Evolutionary conservation across 2,329 filamentous ascomycete genomes (phyloP), one percentile per base, ranked within the genome.

Genomic region (Cytospora mali): DNA sequence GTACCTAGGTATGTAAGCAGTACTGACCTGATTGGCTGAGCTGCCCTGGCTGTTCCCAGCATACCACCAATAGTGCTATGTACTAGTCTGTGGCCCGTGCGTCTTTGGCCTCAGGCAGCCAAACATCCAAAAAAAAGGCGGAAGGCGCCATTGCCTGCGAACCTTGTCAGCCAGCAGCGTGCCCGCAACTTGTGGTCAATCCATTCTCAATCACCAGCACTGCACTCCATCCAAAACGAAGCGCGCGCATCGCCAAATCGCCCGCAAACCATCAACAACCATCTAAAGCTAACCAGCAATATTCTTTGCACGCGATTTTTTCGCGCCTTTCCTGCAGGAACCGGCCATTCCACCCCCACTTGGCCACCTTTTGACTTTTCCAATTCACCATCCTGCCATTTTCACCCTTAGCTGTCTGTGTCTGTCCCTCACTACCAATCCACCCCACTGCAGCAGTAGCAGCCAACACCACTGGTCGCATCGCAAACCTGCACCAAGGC

Each of bases 161-260:
- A 80, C 79, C 78, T 79, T 79, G 77, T 76, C 76, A 71, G 74
- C 50, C 52, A 52, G 50, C 48, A 51, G 59, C 58, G n/a, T 35
- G 59, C 58, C 58, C 59, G 58, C 62, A 54, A 62, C 59, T 75
- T 78, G 78, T 79, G 78, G 69, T 79, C 78, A 79, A 81, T 79
- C 80, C 75, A 65, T 71, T 80, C 80, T 73, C 79, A 61, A 60
- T 65, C 62, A 65, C 64, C 64, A 63, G 59, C 48, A 57, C 56
- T 62, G 57, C 58, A 65, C 77, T 76, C 77, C 77, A 78, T 76
- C 77, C 75, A 77, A 76, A 68, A 66, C 68, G 69, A 72, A 69
- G 78, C 76, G 76, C 74, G 80, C 82, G 82, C 83, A 83, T 84
- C 82, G 79, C 81, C 81, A 80, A 78, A 81, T 80, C 81, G 76